A percentile compares a stretch with the other conserved stretches of the same genome.
Evolutionary conservation across 2,329 filamentous ascomycete genomes (phyloP).

Genomic region (Xenoacremonium recifei): DNA sequence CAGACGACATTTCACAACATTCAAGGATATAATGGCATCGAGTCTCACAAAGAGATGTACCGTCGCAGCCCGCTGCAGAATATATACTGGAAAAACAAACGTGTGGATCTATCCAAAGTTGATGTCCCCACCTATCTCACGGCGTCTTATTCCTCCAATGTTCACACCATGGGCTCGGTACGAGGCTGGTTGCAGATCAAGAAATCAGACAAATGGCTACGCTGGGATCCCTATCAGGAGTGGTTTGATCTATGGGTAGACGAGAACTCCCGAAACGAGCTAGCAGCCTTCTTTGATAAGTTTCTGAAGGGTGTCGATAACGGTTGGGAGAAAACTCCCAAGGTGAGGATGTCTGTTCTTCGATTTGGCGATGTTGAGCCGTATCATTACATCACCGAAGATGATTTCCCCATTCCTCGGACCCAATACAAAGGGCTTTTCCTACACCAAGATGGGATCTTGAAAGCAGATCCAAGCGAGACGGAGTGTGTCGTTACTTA

Average conservation of each 20-base stretch:
- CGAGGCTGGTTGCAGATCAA: conserved; percentile 36
- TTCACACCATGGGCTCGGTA: conserved; percentile 24
- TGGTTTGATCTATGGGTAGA: conserved; percentile 42
- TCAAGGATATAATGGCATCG: conserved; percentile 19
- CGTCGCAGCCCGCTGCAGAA: conserved; percentile 13
- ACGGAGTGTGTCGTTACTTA: background rate
- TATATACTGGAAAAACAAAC: conserved; percentile 23
- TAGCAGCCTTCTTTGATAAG: conserved; percentile 43
- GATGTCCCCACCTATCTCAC: conserved; percentile 22
- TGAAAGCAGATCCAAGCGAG: background rate
- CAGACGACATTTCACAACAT: conserved; percentile 15
- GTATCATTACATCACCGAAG: conserved; percentile 26
- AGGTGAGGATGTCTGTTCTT: conserved; percentile 39
- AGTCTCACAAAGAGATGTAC: conserved; percentile 19
- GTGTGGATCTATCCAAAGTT: conserved; percentile 18
- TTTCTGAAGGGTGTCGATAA: conserved; percentile 44
- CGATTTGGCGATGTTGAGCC: conserved; percentile 15
- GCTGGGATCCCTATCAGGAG: conserved; percentile 39
- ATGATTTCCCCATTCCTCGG: conserved; percentile 25
- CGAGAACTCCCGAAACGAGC: conserved; percentile 32
- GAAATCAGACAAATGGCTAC: conserved; percentile 42
- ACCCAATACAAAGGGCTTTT: conserved; percentile 7
- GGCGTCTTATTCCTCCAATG: conserved; percentile 19
- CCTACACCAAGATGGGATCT: background rate
- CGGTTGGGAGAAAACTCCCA: conserved; percentile 43